Base-by-base conservation (phyloP, 371 early-diverging fungal species). In the Umbelopsis sp. region DNA sequence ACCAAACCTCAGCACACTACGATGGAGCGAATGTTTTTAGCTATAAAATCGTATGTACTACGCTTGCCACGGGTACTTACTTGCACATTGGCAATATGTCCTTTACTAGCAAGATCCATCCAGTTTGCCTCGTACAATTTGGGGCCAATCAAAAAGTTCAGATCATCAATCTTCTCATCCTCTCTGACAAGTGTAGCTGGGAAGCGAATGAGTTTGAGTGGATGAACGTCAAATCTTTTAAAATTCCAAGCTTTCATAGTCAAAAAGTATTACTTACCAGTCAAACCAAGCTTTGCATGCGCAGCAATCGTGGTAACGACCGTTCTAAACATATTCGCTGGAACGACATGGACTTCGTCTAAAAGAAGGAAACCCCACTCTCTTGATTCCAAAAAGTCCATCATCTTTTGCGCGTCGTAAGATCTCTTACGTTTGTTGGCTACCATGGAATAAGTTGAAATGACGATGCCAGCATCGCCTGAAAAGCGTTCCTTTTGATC, bases 41-140 rank as follows among this genome's bases (percentile, higher is more conserved):
- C 22, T 35, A 44, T 38, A 73, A 65, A 29, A 32, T 25, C 48
- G 5, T 18, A 20, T 16, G 6, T 24, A 67, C 6, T 29, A 10
- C 18, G 22, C 20, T 10, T 20, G 48, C 2, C 20, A 74, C 77
- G 69, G 22, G 35, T 44, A 22, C 38, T 12, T 71, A 77, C 77
- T 74, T 97, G 94, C 8, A 99, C 99, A 48, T 91, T 96, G 25
- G 99, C 99, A 82, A 99, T 99, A 76, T 99, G 99, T 24, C 99
- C 99, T 72, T 94, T 90, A 44, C 89, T 91, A 48, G 99, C 96
- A 64, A 99, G 81, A 77, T 99, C 99, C 93, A 99, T 94, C 99
- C 99, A 99, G 78, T 99, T 99, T 37, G 99, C 99, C 82, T 99
- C 99, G 80, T 97, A 99, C 37, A 99, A 83, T 80, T 99, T 99